Percentiles rank a stretch among this genome's conserved stretches.
These are phyloP conservation scores for Leccinum fallax DNA, from an alignment of 1,284 basidiomycete genomes.

Conservation along the genomic window DNA sequence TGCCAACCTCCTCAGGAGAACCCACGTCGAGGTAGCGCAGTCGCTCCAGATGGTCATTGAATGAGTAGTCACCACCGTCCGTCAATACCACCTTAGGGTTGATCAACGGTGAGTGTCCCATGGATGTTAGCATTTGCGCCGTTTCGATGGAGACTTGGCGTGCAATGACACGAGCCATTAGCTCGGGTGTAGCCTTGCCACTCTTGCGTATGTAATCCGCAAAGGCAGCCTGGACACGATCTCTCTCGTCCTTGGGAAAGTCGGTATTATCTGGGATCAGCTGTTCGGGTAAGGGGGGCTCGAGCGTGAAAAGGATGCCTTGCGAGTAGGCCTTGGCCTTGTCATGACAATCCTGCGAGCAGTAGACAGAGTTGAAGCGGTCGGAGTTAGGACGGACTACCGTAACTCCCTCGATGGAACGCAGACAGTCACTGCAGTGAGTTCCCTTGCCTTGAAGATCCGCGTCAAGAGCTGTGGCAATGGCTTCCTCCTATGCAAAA, in stretches of 20 bases:
- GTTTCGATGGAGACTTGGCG: conserved; percentile 70
- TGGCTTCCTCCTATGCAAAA: conserved; percentile 61
- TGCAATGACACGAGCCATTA: conserved; percentile 71
- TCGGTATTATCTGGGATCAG: conserved; percentile 41
- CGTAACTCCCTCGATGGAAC: conserved; percentile 48
- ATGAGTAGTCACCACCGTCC: conserved; percentile 55
- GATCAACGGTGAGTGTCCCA: conserved; percentile 28
- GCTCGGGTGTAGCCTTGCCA: conserved; percentile 49
- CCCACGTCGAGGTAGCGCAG: conserved; percentile 62
- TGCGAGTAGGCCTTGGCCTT: conserved; percentile 61
- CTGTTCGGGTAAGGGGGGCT: conserved; percentile 59
- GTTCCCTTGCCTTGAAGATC: conserved; percentile 68
- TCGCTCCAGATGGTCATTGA: conserved; percentile 77
- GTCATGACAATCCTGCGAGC: conserved; percentile 66
- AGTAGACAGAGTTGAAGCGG: conserved; percentile 62
- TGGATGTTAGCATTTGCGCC: conserved; percentile 48
- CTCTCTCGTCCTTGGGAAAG: conserved; percentile 46
- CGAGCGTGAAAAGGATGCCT: conserved; percentile 68
- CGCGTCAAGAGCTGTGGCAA: conserved; percentile 66
- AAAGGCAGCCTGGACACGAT: conserved; percentile 59
- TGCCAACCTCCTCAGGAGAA: conserved; percentile 50
- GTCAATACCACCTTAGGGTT: conserved; percentile 48
- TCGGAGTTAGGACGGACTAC: conserved; percentile 51
- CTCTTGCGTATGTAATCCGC: conserved; percentile 54
- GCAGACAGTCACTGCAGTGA: conserved; percentile 74